Base-by-base conservation (phyloP, 2,329 filamentous ascomycete genomes). In the Cytospora leucostoma region DNA sequence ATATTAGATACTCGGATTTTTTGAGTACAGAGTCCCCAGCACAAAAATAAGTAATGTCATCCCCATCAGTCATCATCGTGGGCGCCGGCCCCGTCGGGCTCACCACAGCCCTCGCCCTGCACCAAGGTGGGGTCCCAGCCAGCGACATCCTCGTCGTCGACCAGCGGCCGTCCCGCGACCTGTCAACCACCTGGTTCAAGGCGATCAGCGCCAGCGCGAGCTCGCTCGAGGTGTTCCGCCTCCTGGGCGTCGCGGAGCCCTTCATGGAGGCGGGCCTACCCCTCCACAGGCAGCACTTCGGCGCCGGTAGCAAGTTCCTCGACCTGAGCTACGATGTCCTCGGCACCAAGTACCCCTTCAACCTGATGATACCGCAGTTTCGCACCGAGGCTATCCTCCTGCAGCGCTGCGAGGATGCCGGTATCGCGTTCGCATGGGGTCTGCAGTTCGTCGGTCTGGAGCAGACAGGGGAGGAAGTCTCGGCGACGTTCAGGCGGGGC, bases 51-150 rank as follows among this genome's bases (percentile, higher is more conserved):
- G 19, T 6, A 1, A 65, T 63, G 61, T 0, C 12, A 21, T 27
- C 51, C 3, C 53, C 56, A 4, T n/a, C 47, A 6, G 35, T 66
- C 33, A 47, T 65, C n/a, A 63, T 56, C 34, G 17, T 66, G n/a
- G 64, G 64, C 27, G 64, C 64, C 15, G 64, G 64, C 7, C 64
- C 64, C 0, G 57, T 64, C 1, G 64, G 64, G 65, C 55, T 66
- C 11, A 58, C 51, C 34, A 56, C 44, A 10, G 61, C 64, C 33
- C 57, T 66, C 10, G 49, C 38, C 27, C 64, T 66, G 2, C 63
- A 65, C 13, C 53, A 59, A 33, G 32, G n/a, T 4, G 63, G 61
- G 19, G 52, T 65, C 4, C 56, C 60, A 0, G 12, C 60, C 7
- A 17, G 4, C 32, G 47, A 52, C 19, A 63, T 65, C 34, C 60